Base-by-base conservation (phyloP, 2,329 filamentous ascomycete genomes). In the Alternaria panax region DNA sequence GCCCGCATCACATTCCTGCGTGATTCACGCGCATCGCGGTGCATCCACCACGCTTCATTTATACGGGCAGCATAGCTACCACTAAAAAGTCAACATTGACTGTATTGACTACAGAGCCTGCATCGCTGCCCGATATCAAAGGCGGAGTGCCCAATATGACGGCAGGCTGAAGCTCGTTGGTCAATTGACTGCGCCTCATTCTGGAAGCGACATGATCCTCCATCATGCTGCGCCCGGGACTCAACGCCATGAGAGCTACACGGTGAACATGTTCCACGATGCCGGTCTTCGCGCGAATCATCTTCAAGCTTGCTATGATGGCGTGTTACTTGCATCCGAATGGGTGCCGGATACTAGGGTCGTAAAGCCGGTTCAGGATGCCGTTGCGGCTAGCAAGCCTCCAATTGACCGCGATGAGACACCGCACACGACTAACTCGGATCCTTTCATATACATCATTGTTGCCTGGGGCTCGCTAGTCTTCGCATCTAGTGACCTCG, bases 111-210 rank as follows among this genome's bases (percentile, higher is more conserved):
- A 22, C 40, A 54, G 24, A 40, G 22, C 14, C 54, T 64, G 63
- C 62, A 51, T 57, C 56, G 57, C 62, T 66, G 64, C 64, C 65
- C 65, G 52, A 68, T 8, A 24, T 48, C 1, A 2, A 46, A 34
- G 51, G 34, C 14, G 32, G 28, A 42, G 50, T 41, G 64, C 69
- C 70, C 68, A 65, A 72, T 41, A 53, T 57, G 50, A 47, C 51
- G 46, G 51, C 62, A 69, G 61, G 65, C 65, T 66, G 59, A 66
- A 54, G 52, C 47, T 36, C 11, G 43, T 58, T 38, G 46, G 50
- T 70, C 69, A 74, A 72, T 74, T 48, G 61, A 46, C 32, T 56
- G 58, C 66, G 65, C 69, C 63, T 65, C 58, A 59, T 16, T 46
- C 48, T 38, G 40, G 53, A 58, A 60, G 53, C 42, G 48, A 43